Evolutionary conservation across 768 basidiomycete genomes (phyloP), one percentile per base, ranked within the genome.

Genomic region (Russula virescens): DNA sequence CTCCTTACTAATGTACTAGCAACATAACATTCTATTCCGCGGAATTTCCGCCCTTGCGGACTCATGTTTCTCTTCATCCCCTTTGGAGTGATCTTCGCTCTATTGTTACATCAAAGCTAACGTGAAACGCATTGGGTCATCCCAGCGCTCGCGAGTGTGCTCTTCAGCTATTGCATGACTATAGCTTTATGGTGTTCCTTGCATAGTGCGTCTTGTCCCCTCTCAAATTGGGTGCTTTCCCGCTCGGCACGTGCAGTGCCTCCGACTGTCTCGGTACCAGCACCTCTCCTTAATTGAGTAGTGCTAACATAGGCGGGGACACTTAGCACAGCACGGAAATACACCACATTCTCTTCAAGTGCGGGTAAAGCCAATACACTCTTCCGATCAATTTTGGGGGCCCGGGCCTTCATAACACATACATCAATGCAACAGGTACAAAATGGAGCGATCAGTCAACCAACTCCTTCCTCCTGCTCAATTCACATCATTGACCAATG

Each of bases 371-470:
- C 59, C n/a, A 71, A 69, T 51, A 64, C 63, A 5, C 64, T 68
- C 56, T 47, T 52, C 10, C 70, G 68, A 34, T 68, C 68, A 18
- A 45, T 68, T 11, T 45, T 69, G 21, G 68, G 58, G 10, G 60
- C 65, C 43, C 67, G 69, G 28, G 68, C 70, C 6, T 46, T 71
- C 40, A 45, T 64, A 19, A 65, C 70, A 7, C 62, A 69, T 49
- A 47, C 54, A 28, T 69, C 57, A 49, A 62, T 14, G 50, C 55
- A 45, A 60, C 66, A n/a, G 69, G 69, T 13, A 68, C 69, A 0
- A 66, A 66, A n/a, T 70, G 69, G 69, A 68, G 69, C 57, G 48
- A 66, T 70, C 31, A 26, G 65, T 63, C n/a, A 49, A 25, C 34
- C 9, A 7, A 1, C 19, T 19, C 21, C 26, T 28, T 34, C 13